A percentile compares a stretch with the other conserved stretches of the same genome.
Conservation (phyloP, 352 stramenopile species). For the Ophiocytium majus region DNA sequence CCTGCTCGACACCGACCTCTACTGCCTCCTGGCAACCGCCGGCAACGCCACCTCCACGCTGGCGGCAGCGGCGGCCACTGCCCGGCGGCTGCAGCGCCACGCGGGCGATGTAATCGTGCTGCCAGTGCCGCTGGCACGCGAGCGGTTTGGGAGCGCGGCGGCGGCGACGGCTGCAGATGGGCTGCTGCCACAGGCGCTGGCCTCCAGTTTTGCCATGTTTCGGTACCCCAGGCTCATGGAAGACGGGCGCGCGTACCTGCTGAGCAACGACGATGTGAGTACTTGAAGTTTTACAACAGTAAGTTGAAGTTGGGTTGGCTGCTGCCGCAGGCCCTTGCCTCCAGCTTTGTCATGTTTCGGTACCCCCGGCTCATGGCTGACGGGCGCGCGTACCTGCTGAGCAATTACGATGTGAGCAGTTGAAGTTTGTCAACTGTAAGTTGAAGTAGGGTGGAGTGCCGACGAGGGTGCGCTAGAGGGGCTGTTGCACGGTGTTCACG, state of each 20-base stretch:
- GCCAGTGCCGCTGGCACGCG: too few species aligned
- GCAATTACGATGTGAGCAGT: neutral
- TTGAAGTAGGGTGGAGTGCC: neutral
- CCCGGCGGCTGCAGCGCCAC: neutral
- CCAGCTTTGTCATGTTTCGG: neutral
- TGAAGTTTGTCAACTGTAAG: neutral
- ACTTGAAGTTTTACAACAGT: neutral
- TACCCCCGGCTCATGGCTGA: neutral
- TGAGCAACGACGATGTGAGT: neutral
- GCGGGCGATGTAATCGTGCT: neutral
- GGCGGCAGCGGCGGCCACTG: neutral
- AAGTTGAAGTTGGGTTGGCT: too few species aligned
- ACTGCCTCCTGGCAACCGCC: neutral
- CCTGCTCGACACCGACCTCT: neutral
- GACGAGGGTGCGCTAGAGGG: too few species aligned
- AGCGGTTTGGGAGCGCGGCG: neutral
- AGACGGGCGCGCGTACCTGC: neutral
- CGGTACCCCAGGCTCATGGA: neutral
- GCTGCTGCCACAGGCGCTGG: neutral
- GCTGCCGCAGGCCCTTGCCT: neutral
- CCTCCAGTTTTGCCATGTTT: neutral
- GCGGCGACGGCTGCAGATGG: neutral
- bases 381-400: neutral
- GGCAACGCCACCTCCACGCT: neutral
- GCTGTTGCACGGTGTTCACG: too few species aligned